These are phyloP conservation scores for Coemansia sp. DNA, from an alignment of 192 early-diverging fungal species.

Conservation along the genomic window DNA sequence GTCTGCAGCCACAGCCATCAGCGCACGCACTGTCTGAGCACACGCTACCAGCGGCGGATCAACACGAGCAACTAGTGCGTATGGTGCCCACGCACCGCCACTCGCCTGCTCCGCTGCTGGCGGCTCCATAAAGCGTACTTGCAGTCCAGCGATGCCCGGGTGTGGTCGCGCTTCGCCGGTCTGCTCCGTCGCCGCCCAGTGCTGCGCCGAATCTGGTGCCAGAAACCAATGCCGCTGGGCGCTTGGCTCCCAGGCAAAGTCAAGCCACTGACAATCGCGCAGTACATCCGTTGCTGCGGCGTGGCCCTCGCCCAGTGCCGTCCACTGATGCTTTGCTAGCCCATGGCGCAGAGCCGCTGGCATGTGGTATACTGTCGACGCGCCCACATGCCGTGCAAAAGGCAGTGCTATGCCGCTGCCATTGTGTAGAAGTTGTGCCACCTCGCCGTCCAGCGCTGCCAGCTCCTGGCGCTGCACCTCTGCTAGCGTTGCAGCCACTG, in stretches of 20 bases:
- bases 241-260: conserved; percentile 42
- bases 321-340: conserved; percentile 14
- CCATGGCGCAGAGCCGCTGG: conserved; percentile 23
- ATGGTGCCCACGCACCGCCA: conserved; percentile 28
- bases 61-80: conserved; percentile 25
- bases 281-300: conserved; percentile 14
- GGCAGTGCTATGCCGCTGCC: conserved; percentile 46
- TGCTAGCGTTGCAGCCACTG: conserved; percentile 26
- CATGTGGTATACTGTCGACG: conserved; percentile 37
- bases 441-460: conserved; percentile 22
- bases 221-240: conserved; percentile 30
- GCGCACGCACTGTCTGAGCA: conserved; percentile 37
- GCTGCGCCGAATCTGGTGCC: conserved; percentile 14
- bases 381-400: conserved; percentile 35
- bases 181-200: conserved; percentile 23
- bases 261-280: conserved; percentile 30
- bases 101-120: neutral
- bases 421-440: conserved; percentile 14
- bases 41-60: conserved; percentile 38
- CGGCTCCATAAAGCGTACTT: conserved; percentile 36
- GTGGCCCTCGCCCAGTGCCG: conserved; percentile 6
- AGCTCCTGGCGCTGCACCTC: conserved; percentile 46
- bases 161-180: conserved; percentile 24
- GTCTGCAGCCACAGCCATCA: conserved; percentile 20
- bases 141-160: conserved; percentile 33